Evolutionary conservation across 2,329 filamentous ascomycete species (phyloP), one percentile per base, ranked within the genome.

Genomic region (Talaromyces pinophilus): DNA sequence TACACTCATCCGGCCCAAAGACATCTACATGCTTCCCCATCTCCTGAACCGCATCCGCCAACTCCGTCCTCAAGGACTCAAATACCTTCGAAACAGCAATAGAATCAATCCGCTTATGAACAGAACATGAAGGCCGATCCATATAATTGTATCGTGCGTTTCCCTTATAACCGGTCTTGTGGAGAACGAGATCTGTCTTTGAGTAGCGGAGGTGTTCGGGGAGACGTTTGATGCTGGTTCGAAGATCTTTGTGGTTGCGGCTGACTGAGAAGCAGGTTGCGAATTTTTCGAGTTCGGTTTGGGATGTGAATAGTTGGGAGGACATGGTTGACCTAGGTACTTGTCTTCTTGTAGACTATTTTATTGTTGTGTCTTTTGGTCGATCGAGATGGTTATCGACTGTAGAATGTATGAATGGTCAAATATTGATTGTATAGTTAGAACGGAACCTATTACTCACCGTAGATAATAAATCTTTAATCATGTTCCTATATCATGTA

Each of bases 1-100:
- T 42, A 15, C 30, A 50, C 48, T 67, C 66, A 22, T 67, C 66
- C 11, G 62, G 62, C 3, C 66, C 62, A 30, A 67, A n/a, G 19
- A 33, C 30, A 19, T 15, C 33, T 44, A n/a, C 40, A 25, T 48
- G 50, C 17, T 40, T 25, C 33, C 35, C 42, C 28, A 63, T 15
- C 17, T 59, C n/a, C 19, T 40, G 15, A 0, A 63, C 19, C 1
- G 54, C 46, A 10, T 35, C 13, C 15, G 22, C 10, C 13, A 67
- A 22, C 5, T 67, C 42, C 22, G 38, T 52, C 10, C 55, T n/a
- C 10, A 67, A 17, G 13, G 52, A 59, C 7, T 59, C 52, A 30
- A 67, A 67, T 5, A 67, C 48, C 7, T 11, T 7, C 1, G 61
- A 63, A 1, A 57, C 44, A 28, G 30, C 5, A 11, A 28, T 10